A percentile compares a stretch with the other conserved stretches of the same genome.
Conservation (phyloP, 2,329 filamentous ascomycete species). For the Myriosclerotinia curreyana region DNA sequence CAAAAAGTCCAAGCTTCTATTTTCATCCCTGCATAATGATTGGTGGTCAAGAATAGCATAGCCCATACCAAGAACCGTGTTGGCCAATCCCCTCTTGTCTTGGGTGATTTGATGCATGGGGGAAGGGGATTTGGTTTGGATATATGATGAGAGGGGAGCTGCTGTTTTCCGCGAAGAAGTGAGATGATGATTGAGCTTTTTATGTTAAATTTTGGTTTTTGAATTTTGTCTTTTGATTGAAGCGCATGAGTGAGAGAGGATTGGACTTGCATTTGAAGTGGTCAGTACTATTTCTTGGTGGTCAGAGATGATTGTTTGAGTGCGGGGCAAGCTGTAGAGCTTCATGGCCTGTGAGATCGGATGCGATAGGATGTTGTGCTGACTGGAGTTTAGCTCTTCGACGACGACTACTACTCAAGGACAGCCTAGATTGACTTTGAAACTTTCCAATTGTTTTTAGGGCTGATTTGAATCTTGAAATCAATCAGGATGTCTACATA, state of each 20-base stretch:
- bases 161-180: constrained; percentile 1
- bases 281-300: neutral
- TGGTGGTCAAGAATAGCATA: constrained; percentile 3
- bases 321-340: constrained; percentile 18
- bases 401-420: neutral
- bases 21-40: neutral
- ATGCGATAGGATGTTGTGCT: constrained; percentile 8
- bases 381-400: constrained; percentile 7
- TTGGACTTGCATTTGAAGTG: neutral
- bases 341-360: neutral
- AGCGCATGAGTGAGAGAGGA: too few species aligned
- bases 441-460: neutral
- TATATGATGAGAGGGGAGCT: constrained; percentile 7
- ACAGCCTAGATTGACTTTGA: neutral
- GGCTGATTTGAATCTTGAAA: neutral
- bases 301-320: neutral
- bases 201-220: neutral
- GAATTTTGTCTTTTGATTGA: neutral
- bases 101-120: neutral
- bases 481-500: constrained; percentile 35
- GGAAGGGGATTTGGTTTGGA: neutral
- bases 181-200: neutral
- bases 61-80: constrained; percentile 7
- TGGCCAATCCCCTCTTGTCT: constrained; percentile 3
- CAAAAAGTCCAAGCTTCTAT: neutral